These are phyloP conservation scores for Podospora didyma DNA, from an alignment of 495 filamentous ascomycete genomes.

Conservation along the genomic window DNA sequence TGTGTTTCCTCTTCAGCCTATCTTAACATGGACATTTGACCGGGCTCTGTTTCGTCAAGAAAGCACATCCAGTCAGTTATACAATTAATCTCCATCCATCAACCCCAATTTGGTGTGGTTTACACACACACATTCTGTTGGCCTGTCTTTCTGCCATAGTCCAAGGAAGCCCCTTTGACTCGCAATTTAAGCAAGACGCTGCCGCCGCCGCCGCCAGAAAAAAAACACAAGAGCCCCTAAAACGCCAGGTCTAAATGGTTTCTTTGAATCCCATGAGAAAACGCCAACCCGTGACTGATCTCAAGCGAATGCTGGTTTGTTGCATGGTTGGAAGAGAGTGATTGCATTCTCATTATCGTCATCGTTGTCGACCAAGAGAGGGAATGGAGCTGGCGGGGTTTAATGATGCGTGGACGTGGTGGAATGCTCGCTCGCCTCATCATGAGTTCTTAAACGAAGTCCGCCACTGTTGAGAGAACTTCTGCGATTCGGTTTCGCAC, in stretches of 20 bases:
- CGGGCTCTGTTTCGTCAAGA: no score
- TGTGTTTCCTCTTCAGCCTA: no score
- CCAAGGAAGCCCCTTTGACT: no score
- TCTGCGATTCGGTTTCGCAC: constrained; percentile 64
- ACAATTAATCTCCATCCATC: no score
- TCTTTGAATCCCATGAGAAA: neutral
- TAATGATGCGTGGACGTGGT: neutral
- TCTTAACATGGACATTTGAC: no score
- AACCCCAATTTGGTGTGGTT: no score
- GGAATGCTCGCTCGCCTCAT: neutral
- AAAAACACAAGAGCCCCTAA: neutral
- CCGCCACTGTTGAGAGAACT: constrained; percentile 45
- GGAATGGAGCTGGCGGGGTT: neutral
- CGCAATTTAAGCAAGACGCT: neutral
- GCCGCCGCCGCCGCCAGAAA: neutral
- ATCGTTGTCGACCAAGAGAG: neutral
- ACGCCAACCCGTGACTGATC: neutral
- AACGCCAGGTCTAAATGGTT: neutral
- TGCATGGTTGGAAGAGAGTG: neutral
- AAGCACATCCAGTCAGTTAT: no score
- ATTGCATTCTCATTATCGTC: neutral
- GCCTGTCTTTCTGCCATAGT: no score
- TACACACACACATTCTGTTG: no score
- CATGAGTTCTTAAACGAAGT: constrained; percentile 32
- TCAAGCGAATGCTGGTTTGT: neutral